A percentile compares a stretch with the other conserved stretches of the same genome.
phyloP scores from a whole-genome alignment of 345 rosid species.

The Aegle marmelos region DNA sequence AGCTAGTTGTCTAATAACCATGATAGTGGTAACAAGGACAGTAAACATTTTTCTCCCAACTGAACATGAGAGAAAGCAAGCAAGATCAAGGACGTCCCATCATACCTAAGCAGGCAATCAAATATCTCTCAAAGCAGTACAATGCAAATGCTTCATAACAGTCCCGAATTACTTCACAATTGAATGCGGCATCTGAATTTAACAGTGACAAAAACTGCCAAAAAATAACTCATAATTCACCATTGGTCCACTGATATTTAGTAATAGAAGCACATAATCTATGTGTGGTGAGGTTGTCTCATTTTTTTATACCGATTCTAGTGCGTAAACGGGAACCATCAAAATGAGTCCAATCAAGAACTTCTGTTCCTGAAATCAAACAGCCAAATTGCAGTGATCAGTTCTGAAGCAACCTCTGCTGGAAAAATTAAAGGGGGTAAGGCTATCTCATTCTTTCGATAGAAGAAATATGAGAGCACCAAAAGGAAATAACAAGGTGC shows the following conservation, averaged over 20 bases:
- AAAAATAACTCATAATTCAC: constrained; percentile 20
- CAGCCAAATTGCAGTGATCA: constrained; percentile 1
- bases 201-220: constrained; percentile 85
- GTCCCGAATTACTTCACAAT: constrained; percentile 91
- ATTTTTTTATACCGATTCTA: constrained; percentile 76
- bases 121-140: constrained; percentile 97
- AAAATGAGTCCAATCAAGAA: constrained; percentile 90
- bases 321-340: constrained; percentile 96
- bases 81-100: background rate
- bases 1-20: background rate
- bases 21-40: background rate
- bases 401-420: background rate
- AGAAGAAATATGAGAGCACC: background rate
- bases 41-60: background rate
- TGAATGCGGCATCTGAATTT: constrained; percentile 90
- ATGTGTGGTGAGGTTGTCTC: background rate
- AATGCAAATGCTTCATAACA: constrained; percentile 99
- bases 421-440: background rate
- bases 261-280: background rate
- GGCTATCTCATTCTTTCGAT: background rate
- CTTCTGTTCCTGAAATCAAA: constrained; percentile 86
- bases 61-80: background rate
- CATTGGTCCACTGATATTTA: background rate
- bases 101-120: constrained; percentile 97
- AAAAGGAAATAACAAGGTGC: background rate